Base-by-base conservation (phyloP, 163 green algal genomes). In the Volvox carteri region DNA sequence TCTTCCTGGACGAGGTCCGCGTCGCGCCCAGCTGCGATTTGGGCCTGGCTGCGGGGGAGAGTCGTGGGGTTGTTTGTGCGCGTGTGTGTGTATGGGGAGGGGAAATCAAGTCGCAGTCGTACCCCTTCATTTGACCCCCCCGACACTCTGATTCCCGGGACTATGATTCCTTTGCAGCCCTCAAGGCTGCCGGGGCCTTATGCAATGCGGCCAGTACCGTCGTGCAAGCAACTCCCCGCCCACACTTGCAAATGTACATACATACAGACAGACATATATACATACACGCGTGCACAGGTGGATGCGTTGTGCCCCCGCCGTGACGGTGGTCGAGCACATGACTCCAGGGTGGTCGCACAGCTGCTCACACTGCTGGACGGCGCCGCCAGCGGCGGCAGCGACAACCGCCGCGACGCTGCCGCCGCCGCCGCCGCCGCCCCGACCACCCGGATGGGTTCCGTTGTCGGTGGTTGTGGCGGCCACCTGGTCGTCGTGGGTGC, bases 1-100 rank as follows among this genome's bases (percentile, higher is more conserved):
- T 99, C 16, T 99, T 99, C 74, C 95, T 99, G 54, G 97, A 99
- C 78, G 97, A 99, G 90, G 90, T 92, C 76, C 28, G 77, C 33
- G 67, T n/a, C 14, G 58, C 58, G 58, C 48, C 48, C 48, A 11
- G 48, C 14, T 58, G 48, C 48, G 48, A 23, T 58, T 58, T 14
- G 12, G 12, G 11, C 48, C 48, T 14, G 11, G 48, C 48, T 11
- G 48, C 11, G 48, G 48, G n/a, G n/a, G n/a, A n/a, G n/a, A n/a
- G n/a, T n/a, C n/a, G n/a, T n/a, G n/a, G n/a, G n/a, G n/a, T n/a
- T 65, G 54, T 12, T 4, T 23, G 8, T 65, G 54, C 54, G 54
- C 54, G 5, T 65, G 54, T 8, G 54, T 12, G 54, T 65, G 50
- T 16, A 60, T n/a, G n/a, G n/a, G n/a, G n/a, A n/a, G n/a, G n/a